Evolutionary conservation across 768 basidiomycete species (phyloP), one percentile per base, ranked within the genome.

Genomic region (Sporobolomyces phaffii): DNA sequence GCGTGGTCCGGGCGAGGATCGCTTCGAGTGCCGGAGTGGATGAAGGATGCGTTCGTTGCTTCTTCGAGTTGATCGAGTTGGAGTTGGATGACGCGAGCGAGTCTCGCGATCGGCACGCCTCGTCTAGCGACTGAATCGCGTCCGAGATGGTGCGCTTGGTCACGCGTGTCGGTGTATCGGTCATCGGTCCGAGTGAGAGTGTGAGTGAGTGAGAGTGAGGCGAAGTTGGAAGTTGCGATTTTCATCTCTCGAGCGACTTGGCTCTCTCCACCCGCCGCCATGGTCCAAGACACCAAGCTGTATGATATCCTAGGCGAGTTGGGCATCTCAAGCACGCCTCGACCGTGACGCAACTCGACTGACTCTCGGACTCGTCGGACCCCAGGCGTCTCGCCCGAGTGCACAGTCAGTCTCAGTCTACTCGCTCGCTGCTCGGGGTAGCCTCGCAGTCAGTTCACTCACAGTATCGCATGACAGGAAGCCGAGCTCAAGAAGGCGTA

Each of bases 401-500:
- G 44, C 15, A 28, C 34, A 17, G 65, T 45, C 6, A 26, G 43
- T 24, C 11, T 18, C 34, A 60, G 36, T 67, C 64, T 43, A 41
- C 50, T 36, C 29, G 31, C 51, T 52, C 33, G 53, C 50, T 33
- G n/a, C n/a, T n/a, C n/a, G n/a, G n/a, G n/a, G n/a, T n/a, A n/a
- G n/a, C n/a, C n/a, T n/a, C n/a, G n/a, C n/a, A n/a, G n/a, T n/a
- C n/a, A n/a, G n/a, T n/a, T n/a, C 14, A 43, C 36, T 38, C 18
- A 20, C 54, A 14, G 18, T 26, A 28, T 63, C 77, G 63, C 78
- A 52, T 53, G 47, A 66, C 62, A 22, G 53, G 41, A 70, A 87
- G 89, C 82, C 71, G 90, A 97, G 69, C 90, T 97, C 74, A 93
- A 92, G 79, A 90, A 89, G 76, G 92, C 92, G 20, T 97, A 97